Conservation (phyloP, 2,329 filamentous ascomycete species). For the Emergomyces pasteurianus region DNA sequence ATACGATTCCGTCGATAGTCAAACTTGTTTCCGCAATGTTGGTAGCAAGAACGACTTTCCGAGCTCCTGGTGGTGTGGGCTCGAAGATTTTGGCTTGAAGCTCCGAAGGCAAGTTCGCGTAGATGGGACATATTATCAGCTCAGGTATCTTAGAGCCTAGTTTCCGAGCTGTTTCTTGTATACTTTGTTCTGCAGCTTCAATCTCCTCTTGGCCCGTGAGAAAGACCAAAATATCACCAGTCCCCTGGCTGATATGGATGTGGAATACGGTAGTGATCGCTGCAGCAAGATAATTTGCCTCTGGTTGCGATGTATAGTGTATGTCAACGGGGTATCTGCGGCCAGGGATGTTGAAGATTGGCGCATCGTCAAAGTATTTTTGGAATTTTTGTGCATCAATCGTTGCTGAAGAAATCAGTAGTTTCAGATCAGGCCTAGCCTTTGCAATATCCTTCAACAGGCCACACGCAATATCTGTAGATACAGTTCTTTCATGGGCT, state of each 20-base stretch:
- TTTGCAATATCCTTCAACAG: conserved; percentile 79
- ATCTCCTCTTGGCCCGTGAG: conserved; percentile 95
- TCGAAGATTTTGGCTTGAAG: conserved; percentile 91
- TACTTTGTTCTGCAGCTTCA: conserved; percentile 69
- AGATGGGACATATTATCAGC: conserved; percentile 84
- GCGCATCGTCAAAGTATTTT: conserved; percentile 80
- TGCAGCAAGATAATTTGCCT: conserved; percentile 85
- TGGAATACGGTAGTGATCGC: conserved; percentile 91
- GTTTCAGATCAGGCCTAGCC: conserved; percentile 71
- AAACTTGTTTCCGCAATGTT: conserved; percentile 96
- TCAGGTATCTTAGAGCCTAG: conserved; percentile 75
- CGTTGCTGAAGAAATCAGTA: conserved; percentile 87
- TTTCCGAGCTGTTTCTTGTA: conserved; percentile 77
- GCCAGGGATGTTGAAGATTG: conserved; percentile 90
- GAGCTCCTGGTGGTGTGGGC: conserved; percentile 68
- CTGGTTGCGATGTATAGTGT: conserved; percentile 79
- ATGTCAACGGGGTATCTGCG: conserved; percentile 82
- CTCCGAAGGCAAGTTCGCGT: conserved; percentile 83
- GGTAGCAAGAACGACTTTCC: conserved; percentile 87
- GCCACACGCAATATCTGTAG: conserved; percentile 81
- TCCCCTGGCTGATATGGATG: conserved; percentile 75
- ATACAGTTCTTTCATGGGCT: conserved; percentile 84
- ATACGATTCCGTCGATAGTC: conserved; percentile 92
- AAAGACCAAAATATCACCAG: conserved; percentile 88
- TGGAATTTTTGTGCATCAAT: conserved; percentile 91